A percentile compares a stretch with the other conserved stretches of the same genome.
Conservation (phyloP, 768 basidiomycete genomes). For the Hypholoma sublateritium region DNA sequence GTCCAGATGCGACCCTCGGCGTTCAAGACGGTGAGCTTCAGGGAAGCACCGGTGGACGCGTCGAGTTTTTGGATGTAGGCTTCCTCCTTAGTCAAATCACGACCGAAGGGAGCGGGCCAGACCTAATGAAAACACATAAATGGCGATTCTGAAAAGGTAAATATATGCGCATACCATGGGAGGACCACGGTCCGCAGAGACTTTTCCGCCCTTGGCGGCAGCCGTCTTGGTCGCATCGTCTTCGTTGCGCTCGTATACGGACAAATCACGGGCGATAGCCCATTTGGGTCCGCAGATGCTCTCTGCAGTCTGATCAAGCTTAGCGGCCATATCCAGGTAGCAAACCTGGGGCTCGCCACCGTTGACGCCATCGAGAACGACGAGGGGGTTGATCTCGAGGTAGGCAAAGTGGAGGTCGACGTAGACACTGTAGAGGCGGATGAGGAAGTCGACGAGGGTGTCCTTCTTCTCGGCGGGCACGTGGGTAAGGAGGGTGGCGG, state of each 20-base stretch:
- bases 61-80: slow-evolving; percentile 99
- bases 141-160: neutral
- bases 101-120: slow-evolving; percentile 94
- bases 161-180: slow-evolving; percentile 67
- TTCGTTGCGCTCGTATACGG: slow-evolving; percentile 58
- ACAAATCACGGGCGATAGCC: slow-evolving; percentile 93
- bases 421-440: slow-evolving; percentile 94
- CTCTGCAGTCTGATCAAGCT: slow-evolving; percentile 99
- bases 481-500: slow-evolving; percentile 72
- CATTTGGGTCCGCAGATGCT: slow-evolving; percentile 98
- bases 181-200: slow-evolving; percentile 91
- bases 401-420: slow-evolving; percentile 99
- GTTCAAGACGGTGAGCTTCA: slow-evolving; percentile 97
- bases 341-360: slow-evolving; percentile 76
- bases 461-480: slow-evolving; percentile 87
- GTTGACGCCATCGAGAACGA: slow-evolving; percentile 81
- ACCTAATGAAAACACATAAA: slow-evolving; percentile 36
- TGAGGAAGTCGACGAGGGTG: slow-evolving; percentile 91
- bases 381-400: slow-evolving; percentile 98
- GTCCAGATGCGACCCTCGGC: slow-evolving; percentile 97
- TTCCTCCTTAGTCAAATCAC: slow-evolving; percentile 97
- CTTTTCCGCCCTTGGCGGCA: slow-evolving; percentile 45
- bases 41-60: slow-evolving; percentile 93
- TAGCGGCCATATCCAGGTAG: slow-evolving; percentile 99
- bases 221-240: slow-evolving; percentile 39